Conservation (phyloP, 805 yeast species). For the Candida parachauliodes region DNA sequence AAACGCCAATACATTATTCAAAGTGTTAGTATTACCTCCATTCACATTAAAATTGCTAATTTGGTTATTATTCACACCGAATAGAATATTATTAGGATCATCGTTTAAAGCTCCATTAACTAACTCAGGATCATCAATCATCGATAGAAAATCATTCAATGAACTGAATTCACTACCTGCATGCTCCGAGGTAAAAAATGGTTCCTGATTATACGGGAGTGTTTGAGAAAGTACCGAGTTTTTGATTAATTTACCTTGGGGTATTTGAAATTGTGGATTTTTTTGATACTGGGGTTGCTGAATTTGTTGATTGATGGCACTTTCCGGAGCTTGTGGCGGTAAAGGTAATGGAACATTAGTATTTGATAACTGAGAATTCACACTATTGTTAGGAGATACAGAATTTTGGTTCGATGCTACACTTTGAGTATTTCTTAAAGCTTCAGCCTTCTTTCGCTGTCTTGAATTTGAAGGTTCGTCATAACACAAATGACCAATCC, state of each 20-base stretch:
- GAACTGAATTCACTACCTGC: conserved; percentile 92
- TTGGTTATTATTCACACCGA: conserved; percentile 15
- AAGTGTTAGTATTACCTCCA: conserved; percentile 12
- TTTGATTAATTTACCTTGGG: conserved; percentile 11
- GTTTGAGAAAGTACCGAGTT: conserved; percentile 37
- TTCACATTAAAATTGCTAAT: conserved; percentile 4
- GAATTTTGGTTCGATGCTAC: conserved; percentile 3
- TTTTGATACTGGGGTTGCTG: conserved; percentile 4
- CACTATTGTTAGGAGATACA: conserved; percentile 6
- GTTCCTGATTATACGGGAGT: conserved; percentile 54
- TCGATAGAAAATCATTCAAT: conserved; percentile 79
- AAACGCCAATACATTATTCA: conserved; percentile 23
- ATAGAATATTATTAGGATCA: conserved; percentile 20
- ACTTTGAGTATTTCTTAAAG: conserved; percentile 16
- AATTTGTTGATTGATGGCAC: not conserved
- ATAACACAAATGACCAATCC: conserved; percentile 83
- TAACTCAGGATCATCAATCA: conserved; percentile 83
- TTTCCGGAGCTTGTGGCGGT: conserved; percentile 4
- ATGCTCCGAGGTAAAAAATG: conserved; percentile 83
- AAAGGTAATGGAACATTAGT: conserved; percentile 4
- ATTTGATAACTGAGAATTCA: conserved; percentile 6
- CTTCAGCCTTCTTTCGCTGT: conserved; percentile 37
- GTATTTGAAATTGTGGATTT: conserved; percentile 4
- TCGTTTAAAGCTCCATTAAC: conserved; percentile 44
- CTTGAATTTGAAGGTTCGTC: conserved; percentile 57